Base-by-base conservation (phyloP, 2,329 filamentous ascomycete species). In the Metarhizium anisopliae region DNA sequence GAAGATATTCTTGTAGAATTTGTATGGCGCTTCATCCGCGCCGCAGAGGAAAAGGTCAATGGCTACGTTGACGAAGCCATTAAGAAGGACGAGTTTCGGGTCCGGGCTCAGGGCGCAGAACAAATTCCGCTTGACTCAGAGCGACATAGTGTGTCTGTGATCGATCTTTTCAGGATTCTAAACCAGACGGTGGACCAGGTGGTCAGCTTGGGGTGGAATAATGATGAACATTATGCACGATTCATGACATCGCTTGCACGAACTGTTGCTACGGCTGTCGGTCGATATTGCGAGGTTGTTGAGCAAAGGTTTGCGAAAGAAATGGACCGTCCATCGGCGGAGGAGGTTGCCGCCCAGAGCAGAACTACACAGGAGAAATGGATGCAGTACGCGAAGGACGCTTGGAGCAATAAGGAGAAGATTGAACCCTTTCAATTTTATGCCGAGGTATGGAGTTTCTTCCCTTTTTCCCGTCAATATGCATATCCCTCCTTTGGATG, bases 361-460 rank as follows among this genome's bases (percentile, higher is more conserved):
- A 89, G 91, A 70, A 90, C 90, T 4, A 83, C 90, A 16, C 92
- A 96, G 68, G 92, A 97, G 68, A 94, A 90, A 66, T 93, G 92
- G 78, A 84, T 97, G 75, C 89, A 95, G 64, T 85, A 93, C 66
- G 94, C 94, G 10, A 95, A 94, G 70, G 94, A 97, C 67, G 89
- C 92, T 4, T 95, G 92, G 85, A 89, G 84, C 61, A 88, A 85
- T 61, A 95, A 92, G 69, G 92, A 96, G 59, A 95, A 92, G 70
- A 85, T 94, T 45, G 93, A 96, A 66, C 94, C 94, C 0, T 99
- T 97, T 72, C 92, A 97, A 60, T 99, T 99, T 73, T 94, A 91
- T 63, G 85, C 90, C 2, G 89, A 96, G 82, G 90, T 92, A 75
- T 72, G 78, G 70, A 32, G 16, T 6, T 2, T 5, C n/a, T 30